Percentiles rank a stretch among this genome's conserved stretches.
phyloP scores from a whole-genome alignment of 73 alveolate species.

The Paramecium pentaurelia region DNA sequence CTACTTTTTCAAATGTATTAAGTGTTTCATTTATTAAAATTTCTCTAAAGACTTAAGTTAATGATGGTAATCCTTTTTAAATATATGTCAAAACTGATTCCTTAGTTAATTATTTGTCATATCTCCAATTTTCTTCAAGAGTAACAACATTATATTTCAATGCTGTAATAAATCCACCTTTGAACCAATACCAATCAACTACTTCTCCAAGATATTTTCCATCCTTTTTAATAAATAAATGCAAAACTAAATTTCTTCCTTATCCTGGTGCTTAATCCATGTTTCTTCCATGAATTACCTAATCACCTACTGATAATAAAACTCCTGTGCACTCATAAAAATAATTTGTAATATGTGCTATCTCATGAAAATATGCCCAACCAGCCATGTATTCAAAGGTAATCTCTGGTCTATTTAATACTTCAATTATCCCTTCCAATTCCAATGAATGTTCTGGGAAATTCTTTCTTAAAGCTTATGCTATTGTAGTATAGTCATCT shows the following conservation, averaged over 20 bases:
- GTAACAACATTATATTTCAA: constrained; percentile 37
- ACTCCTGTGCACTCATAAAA: constrained; percentile 29
- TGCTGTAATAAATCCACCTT: constrained; percentile 43
- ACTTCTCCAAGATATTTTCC: constrained; percentile 35
- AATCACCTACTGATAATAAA: neutral
- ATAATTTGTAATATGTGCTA: neutral
- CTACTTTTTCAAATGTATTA: neutral
- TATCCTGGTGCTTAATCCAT: constrained; percentile 37
- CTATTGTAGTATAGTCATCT: neutral
- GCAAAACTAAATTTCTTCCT: constrained; percentile 32
- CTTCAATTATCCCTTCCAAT: constrained; percentile 38
- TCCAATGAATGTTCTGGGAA: constrained; percentile 16
- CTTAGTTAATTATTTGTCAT: neutral
- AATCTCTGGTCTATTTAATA: neutral
- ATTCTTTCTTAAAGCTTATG: neutral
- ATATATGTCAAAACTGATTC: neutral
- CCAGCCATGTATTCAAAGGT: constrained; percentile 47
- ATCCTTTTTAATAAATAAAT: neutral
- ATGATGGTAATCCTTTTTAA: constrained; percentile 4
- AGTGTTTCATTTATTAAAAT: neutral
- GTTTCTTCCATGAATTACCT: constrained; percentile 44
- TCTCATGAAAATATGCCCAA: constrained; percentile 42
- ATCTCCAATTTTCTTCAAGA: constrained; percentile 38
- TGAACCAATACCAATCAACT: constrained; percentile 55
- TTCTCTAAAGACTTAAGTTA: neutral